These are phyloP conservation scores for Candida buenavistaensis DNA, from an alignment of 1,139 yeast species.

Conservation along the genomic window DNA sequence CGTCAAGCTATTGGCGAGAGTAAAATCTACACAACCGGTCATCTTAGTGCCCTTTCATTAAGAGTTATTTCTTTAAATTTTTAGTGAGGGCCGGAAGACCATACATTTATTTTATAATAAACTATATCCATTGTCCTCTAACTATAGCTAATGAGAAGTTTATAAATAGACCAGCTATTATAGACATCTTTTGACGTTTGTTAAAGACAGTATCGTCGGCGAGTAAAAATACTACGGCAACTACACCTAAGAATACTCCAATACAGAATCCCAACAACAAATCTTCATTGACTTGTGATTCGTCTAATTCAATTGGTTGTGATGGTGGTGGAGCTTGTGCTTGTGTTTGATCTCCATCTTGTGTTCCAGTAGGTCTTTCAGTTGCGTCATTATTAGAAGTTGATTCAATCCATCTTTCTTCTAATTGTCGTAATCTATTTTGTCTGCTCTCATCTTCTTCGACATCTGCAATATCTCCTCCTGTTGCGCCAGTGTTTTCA, in stretches of 20 bases:
- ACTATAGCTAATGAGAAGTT: conserved; percentile 60
- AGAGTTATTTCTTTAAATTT: conserved; percentile 21
- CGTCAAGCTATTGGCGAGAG: conserved; percentile 59
- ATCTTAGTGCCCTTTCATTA: conserved; percentile 51
- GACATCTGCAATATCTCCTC: conserved; percentile 31
- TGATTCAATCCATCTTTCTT: conserved; percentile 89
- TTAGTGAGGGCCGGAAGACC: conserved; percentile 55
- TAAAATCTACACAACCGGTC: conserved; percentile 31
- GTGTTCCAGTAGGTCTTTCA: conserved; percentile 6
- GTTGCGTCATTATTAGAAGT: conserved; percentile 46
- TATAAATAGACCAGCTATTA: conserved; percentile 59
- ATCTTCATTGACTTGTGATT: conserved; percentile 51
- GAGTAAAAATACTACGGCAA: conserved; percentile 55
- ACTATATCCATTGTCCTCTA: conserved; percentile 47
- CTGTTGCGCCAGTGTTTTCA: conserved; percentile 13
- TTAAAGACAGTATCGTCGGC: conserved; percentile 58
- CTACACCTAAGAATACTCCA: conserved; percentile 65
- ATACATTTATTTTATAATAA: conserved; percentile 24
- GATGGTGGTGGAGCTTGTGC: conserved; percentile 24
- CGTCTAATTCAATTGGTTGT: conserved; percentile 31
- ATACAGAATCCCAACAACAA: conserved; percentile 60
- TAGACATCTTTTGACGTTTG: conserved; percentile 60
- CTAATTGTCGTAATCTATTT: conserved; percentile 58
- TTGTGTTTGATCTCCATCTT: conserved; percentile 8
- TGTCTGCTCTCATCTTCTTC: conserved; percentile 43